Evolutionary conservation across 371 early-diverging fungal species (phyloP).

Genomic region (Lichtheimia hyalospora): DNA sequence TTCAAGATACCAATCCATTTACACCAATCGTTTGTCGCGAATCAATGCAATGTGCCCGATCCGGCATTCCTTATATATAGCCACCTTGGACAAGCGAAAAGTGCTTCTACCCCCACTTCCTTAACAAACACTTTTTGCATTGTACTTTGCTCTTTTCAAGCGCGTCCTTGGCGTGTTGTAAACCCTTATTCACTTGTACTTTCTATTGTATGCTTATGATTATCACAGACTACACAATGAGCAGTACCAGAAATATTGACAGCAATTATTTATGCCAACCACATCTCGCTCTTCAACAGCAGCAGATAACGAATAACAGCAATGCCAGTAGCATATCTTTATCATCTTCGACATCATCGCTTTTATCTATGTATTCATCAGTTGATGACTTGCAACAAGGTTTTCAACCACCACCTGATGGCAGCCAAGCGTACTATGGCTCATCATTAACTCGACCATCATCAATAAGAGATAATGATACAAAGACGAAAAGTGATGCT

Average conservation of each 20-base stretch:
- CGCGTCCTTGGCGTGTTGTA: neutral
- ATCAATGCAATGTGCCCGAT: too few species aligned
- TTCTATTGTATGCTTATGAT: slow-evolving; percentile 2
- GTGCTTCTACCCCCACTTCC: too few species aligned
- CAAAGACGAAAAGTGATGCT: too few species aligned
- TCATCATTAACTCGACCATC: neutral
- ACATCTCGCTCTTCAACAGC: neutral
- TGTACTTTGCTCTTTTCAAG: too few species aligned
- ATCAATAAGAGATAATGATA: neutral
- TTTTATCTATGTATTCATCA: neutral
- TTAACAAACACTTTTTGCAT: too few species aligned
- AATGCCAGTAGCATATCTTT: neutral
- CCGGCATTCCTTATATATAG: too few species aligned
- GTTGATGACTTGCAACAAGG: slow-evolving; percentile 2
- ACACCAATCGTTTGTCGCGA: too few species aligned
- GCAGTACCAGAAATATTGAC: neutral
- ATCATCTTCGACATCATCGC: neutral
- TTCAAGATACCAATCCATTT: too few species aligned
- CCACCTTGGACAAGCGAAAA: too few species aligned
- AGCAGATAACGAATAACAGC: neutral
- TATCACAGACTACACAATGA: too few species aligned
- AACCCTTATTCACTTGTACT: neutral
- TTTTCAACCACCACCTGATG: slow-evolving; percentile 7
- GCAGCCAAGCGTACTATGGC: slow-evolving; percentile 1
- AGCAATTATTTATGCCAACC: neutral